phyloP scores from a whole-genome alignment of 768 basidiomycete genomes.

The Mycena vulgaris region DNA sequence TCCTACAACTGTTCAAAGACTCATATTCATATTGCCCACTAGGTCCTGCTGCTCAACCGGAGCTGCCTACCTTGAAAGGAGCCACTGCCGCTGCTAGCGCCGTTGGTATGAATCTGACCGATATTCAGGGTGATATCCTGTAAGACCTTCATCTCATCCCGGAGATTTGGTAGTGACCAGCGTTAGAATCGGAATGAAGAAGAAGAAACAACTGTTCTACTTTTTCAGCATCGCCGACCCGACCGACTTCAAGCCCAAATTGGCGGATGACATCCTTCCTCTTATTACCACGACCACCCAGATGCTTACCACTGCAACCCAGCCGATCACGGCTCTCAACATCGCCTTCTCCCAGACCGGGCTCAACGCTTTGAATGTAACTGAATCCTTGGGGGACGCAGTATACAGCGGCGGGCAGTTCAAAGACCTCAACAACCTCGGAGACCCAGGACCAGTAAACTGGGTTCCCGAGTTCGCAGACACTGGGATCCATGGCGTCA shows the following conservation, averaged over 20 bases:
- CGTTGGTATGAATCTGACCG: conserved; percentile 48
- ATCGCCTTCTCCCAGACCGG: conserved; percentile 28
- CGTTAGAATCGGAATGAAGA: conserved; percentile 71
- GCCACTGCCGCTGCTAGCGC: conserved; percentile 19
- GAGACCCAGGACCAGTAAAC: conserved; percentile 18
- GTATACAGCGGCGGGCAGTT: conserved; percentile 16
- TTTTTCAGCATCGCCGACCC: conserved; percentile 68
- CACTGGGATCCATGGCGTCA: conserved; percentile 36
- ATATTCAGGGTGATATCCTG: conserved; percentile 67
- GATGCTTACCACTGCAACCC: conserved; percentile 49
- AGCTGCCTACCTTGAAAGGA: conserved; percentile 9
- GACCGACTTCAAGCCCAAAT: conserved; percentile 58
- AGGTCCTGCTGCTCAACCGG: conserved; percentile 21
- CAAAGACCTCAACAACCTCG: neutral
- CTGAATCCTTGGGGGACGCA: conserved; percentile 22
- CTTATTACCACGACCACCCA: conserved; percentile 63
- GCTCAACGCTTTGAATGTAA: conserved; percentile 13
- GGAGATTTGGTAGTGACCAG: neutral
- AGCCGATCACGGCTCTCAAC: conserved; percentile 52
- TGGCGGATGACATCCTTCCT: conserved; percentile 56
- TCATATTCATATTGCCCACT: neutral
- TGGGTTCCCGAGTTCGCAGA: conserved; percentile 36
- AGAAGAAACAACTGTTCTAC: conserved; percentile 66
- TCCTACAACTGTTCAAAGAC: neutral
- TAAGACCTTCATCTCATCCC: conserved; percentile 40